phyloP scores from a whole-genome alignment of 768 basidiomycete genomes.

The Strobilomyces echinocephalus region DNA sequence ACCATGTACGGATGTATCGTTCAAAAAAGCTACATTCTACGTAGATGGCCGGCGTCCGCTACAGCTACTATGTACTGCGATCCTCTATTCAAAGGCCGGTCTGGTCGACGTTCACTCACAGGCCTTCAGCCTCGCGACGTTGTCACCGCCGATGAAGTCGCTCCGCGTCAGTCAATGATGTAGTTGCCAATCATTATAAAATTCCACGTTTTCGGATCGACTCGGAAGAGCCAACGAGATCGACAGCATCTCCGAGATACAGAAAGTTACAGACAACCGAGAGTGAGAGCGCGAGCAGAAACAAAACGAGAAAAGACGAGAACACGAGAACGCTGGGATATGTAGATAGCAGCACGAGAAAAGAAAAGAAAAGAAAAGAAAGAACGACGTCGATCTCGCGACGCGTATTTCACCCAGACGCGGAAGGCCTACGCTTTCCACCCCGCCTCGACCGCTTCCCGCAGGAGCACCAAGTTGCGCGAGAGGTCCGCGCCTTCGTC shows the following conservation, averaged over 20 bases:
- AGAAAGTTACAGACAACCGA: not conserved
- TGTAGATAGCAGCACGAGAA: not conserved
- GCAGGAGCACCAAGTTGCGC: constrained; percentile 15
- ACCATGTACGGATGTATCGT: no score
- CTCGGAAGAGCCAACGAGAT: not conserved
- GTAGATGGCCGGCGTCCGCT: no score
- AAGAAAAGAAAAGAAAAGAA: not conserved
- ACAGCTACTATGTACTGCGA: no score
- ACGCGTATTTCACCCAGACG: not conserved
- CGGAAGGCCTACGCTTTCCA: constrained; percentile 1
- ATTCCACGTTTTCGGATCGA: not conserved
- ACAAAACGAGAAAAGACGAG: not conserved
- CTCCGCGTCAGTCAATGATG: no score
- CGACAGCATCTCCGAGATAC: not conserved
- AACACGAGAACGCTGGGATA: not conserved
- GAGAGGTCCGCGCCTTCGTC: constrained; percentile 19
- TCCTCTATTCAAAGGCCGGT: no score
- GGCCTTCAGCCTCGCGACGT: no score
- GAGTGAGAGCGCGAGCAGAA: not conserved
- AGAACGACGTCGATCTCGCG: not conserved
- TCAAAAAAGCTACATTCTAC: no score
- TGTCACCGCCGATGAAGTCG: no score
- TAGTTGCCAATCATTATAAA: no score
- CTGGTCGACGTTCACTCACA: no score
- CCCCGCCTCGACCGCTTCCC: constrained; percentile 22